Evolutionary conservation across 1,139 yeast species (phyloP).

Genomic region (Arxiozyma slooffiae): DNA sequence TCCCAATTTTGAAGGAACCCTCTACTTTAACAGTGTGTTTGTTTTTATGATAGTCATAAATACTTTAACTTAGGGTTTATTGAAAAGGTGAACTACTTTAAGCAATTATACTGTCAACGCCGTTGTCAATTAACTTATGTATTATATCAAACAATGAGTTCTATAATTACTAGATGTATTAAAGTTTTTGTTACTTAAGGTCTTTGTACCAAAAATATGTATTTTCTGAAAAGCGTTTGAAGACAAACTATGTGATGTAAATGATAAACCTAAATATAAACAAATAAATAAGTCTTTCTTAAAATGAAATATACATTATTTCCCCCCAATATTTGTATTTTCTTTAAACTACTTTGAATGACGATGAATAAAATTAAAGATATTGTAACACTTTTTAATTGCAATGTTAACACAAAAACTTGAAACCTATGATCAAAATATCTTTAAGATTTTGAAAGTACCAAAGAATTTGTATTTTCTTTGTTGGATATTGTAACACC

Average conservation of each 20-base stretch:
- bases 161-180: not conserved
- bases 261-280: not conserved
- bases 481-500: too few relatives aligned
- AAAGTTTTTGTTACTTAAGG: not conserved
- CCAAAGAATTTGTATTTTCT: too few relatives aligned
- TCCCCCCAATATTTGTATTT: not conserved
- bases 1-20: not conserved
- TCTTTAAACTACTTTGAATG: too few relatives aligned
- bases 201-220: not conserved
- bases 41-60: not conserved
- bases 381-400: too few relatives aligned
- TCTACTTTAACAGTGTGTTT: not conserved
- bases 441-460: too few relatives aligned
- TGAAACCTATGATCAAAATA: too few relatives aligned
- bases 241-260: not conserved
- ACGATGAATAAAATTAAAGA: too few relatives aligned
- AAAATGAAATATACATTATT: too few relatives aligned
- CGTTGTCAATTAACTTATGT: not conserved
- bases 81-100: too few relatives aligned
- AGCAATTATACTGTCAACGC: not conserved
- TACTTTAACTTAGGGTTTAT: not conserved
- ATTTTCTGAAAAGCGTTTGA: not conserved
- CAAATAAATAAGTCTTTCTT: too few relatives aligned
- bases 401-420: too few relatives aligned
- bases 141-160: not conserved